Evolutionary conservation across 1,284 basidiomycete species (phyloP).

Genomic region (Leccinum pachyderme): DNA sequence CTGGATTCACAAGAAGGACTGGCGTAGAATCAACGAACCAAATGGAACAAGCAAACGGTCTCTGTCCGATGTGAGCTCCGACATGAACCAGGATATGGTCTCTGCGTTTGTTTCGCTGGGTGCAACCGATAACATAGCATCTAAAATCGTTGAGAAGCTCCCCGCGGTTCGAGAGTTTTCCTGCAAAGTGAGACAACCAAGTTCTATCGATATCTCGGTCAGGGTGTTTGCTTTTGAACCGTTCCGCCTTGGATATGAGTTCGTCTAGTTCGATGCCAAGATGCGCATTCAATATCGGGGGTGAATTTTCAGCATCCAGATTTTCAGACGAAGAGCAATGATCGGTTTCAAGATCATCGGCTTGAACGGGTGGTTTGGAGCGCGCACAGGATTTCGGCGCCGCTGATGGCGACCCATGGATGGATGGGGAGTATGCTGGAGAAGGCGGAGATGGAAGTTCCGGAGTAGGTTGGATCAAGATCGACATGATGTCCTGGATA

Average conservation of each 20-base stretch:
- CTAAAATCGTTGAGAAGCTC: constrained; percentile 58
- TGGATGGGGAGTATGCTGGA: constrained; percentile 1
- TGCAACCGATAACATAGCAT: constrained; percentile 62
- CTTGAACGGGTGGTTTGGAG: constrained; percentile 1
- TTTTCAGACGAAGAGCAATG: not conserved
- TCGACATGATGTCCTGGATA: constrained; percentile 36
- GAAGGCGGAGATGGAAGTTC: constrained; percentile 8
- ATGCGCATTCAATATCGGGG: constrained; percentile 58
- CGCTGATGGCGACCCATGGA: constrained; percentile 4
- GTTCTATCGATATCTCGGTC: constrained; percentile 55
- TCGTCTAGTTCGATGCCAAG: constrained; percentile 52
- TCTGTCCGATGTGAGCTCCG: constrained; percentile 64
- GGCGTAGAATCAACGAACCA: constrained; percentile 45
- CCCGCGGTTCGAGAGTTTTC: constrained; percentile 56
- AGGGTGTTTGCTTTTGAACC: constrained; percentile 50
- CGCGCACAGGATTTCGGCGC: not conserved
- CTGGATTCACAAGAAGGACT: not conserved
- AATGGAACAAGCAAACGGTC: constrained; percentile 56
- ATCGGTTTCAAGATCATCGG: not conserved
- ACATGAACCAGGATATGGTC: constrained; percentile 73
- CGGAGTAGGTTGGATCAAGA: constrained; percentile 21
- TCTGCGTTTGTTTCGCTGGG: constrained; percentile 62
- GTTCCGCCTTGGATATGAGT: constrained; percentile 51
- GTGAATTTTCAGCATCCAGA: constrained; percentile 31
- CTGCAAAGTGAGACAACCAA: constrained; percentile 64